Conservation (phyloP, 1,284 basidiomycete species). For the Leccinum angustisporum region DNA sequence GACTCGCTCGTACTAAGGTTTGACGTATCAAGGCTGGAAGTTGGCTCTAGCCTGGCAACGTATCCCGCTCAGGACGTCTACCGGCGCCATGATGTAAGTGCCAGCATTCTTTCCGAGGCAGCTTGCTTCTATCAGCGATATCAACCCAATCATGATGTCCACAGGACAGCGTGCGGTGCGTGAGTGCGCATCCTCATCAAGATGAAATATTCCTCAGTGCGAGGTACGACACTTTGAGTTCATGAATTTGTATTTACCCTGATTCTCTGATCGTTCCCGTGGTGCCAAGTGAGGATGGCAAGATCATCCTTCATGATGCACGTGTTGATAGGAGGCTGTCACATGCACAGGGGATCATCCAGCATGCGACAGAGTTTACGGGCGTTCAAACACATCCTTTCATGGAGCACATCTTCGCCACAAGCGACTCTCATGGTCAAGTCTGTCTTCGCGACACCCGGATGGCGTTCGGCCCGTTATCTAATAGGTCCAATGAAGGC, state of each 20-base stretch:
- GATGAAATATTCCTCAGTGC: slow-evolving; percentile 69
- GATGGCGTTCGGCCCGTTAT: slow-evolving; percentile 66
- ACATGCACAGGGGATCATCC: slow-evolving; percentile 49
- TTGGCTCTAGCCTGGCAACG: slow-evolving; percentile 11
- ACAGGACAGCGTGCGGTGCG: slow-evolving; percentile 61
- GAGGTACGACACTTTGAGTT: slow-evolving; percentile 42
- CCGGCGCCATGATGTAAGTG: slow-evolving; percentile 35
- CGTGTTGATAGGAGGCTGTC: slow-evolving; percentile 37
- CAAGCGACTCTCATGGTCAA: slow-evolving; percentile 54
- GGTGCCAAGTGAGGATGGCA: slow-evolving; percentile 60
- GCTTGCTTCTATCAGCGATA: slow-evolving; percentile 15
- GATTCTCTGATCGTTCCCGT: slow-evolving; percentile 20
- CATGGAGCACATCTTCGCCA: slow-evolving; percentile 66
- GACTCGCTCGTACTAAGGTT: slow-evolving; percentile 58
- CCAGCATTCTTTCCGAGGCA: slow-evolving; percentile 4
- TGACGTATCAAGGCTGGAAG: slow-evolving; percentile 40
- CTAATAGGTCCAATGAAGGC: slow-evolving; percentile 46
- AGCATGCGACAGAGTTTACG: slow-evolving; percentile 55
- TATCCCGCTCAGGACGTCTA: slow-evolving; percentile 22
- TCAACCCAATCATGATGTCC: slow-evolving; percentile 11
- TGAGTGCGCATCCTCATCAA: slow-evolving; percentile 61
- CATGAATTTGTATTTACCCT: slow-evolving; percentile 28
- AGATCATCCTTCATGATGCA: slow-evolving; percentile 58
- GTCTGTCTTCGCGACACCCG: slow-evolving; percentile 71
- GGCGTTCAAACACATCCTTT: slow-evolving; percentile 62